Evolutionary conservation across 23 red algal genomes (phyloP), one percentile per base, ranked within the genome.

Genomic region (Agarophyton chilense): DNA sequence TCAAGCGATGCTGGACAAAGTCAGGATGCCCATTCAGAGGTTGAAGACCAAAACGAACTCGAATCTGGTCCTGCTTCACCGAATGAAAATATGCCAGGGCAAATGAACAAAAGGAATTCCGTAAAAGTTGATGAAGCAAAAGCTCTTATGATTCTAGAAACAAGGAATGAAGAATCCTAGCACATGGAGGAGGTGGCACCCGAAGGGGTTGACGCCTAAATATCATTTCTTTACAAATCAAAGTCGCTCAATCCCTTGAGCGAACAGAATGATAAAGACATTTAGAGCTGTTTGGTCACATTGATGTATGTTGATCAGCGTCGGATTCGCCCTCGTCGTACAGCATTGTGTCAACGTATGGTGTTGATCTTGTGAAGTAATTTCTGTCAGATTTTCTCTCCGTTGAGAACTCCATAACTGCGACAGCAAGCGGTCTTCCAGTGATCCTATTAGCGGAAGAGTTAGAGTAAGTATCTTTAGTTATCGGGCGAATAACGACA

Each of bases 381-480:
- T 74, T 74, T 46, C 68, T 74, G 24, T 74, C 68, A 49, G 68
- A 46, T 31, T 74, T 74, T 74, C 68, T 74, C 68, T 74, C 68
- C 21, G 68, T 29, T 4, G 68, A 43, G 14, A 74, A 74, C 43
- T 74, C 68, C 25, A 74, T 11, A 6, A 49, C 68, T 46, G 68
- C 68, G 19, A 74, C 41, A 47, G 68, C 68, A 7, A 74, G n/a
- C 17, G 43, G 40, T 74, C 43, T 74, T 11, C 40, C 38, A 46
- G 39, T 74, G 41, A 74, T 47, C 43, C 33, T 49, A 25, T 47
- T 45, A 28, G 19, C 33, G 28, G 68, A 74, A 40, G 68, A 47
- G 43, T 35, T 74, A 74, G 68, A 74, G 43, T 74, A 74, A 24
- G 68, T 74, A 25, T 74, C 68, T 12, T 46, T 35, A 16, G 68